Base-by-base conservation (phyloP, 2,329 filamentous ascomycete genomes). In the Neoarthrinium moseri region DNA sequence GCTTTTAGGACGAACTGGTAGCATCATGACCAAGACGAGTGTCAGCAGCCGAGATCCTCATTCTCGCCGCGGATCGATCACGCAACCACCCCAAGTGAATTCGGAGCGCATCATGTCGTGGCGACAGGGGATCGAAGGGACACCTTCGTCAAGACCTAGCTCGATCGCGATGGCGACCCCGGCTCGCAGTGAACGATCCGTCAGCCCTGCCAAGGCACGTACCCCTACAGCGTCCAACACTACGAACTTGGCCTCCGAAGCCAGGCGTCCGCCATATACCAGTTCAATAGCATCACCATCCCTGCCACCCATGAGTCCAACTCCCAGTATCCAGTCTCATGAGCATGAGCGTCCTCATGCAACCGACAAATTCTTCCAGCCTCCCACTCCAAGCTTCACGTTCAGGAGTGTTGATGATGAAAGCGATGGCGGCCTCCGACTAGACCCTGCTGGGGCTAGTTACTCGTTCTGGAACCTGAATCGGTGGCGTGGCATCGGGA, bases 41-140 rank as follows among this genome's bases (percentile, higher is more conserved):
- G 68, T 65, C 2, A 68, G 71, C 46, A 74, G 73, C 47, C 46
- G 62, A 59, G 60, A 59, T 46, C 57, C 58, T 6, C 72, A 73
- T 29, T 82, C 78, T 10, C 64, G 78, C 22, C 69, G 78, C 6
- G 76, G 75, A 7, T 86, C 82, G 2, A 66, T 86, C 2, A 66
- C 63, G 24, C 63, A 67, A 43, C 67, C 66, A 11, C 56, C 65
- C n/a, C 67, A 68, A 36, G 48, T 66, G 17, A 67, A 59, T 44
- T 73, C 85, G 1, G 92, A 97, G 52, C 81, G 89, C 13, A 96
- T 96, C 53, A 77, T 95, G 53, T 87, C 83, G 40, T 99, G 92
- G 92, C 83, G 91, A 4, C 89, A 95, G 45, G 77, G 75, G 17
- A 71, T 83, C 11, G 77, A 80, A 36, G 66, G 68, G 10, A 45